Conservation (phyloP, 1,284 basidiomycete species). For the Paramarasmius palmivorus region DNA sequence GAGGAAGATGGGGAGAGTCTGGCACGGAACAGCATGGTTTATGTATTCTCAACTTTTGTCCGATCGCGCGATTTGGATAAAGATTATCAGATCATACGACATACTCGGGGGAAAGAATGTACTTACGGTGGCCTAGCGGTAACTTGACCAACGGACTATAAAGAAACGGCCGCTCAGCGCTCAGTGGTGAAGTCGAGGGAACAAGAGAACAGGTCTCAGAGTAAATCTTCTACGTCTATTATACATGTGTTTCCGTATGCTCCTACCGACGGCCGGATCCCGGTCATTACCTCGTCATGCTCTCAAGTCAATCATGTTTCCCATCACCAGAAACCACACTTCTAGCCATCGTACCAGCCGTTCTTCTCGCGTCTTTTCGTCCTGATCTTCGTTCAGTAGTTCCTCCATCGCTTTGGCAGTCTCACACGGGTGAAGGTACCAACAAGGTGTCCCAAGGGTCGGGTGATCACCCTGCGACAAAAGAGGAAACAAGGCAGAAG, state of each 20-base stretch:
- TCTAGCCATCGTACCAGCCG: slow-evolving; percentile 56
- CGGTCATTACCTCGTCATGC: slow-evolving; percentile 13
- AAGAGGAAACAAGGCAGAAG: slow-evolving; percentile 62
- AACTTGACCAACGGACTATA: background rate
- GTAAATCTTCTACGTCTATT: no score
- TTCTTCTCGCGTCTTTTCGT: slow-evolving; percentile 29
- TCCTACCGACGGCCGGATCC: background rate
- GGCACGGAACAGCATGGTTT: slow-evolving; percentile 39
- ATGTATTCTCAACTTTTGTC: slow-evolving; percentile 20
- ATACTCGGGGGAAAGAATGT: background rate
- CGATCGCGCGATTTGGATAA: slow-evolving; percentile 25
- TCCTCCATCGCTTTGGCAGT: slow-evolving; percentile 65
- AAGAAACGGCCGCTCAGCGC: background rate
- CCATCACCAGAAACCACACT: slow-evolving; percentile 73
- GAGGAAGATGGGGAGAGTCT: slow-evolving; percentile 33
- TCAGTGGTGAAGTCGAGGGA: no score
- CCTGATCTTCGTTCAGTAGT: slow-evolving; percentile 50
- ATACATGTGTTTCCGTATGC: no score
- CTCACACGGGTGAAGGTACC: slow-evolving; percentile 86
- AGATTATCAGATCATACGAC: slow-evolving; percentile 3
- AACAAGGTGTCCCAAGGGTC: slow-evolving; percentile 65
- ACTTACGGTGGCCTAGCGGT: background rate
- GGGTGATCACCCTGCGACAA: slow-evolving; percentile 86
- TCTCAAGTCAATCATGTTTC: slow-evolving; percentile 56
- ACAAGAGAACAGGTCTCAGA: background rate